Evolutionary conservation across 805 yeast genomes (phyloP).

Genomic region (Suhomyces emberorum): DNA sequence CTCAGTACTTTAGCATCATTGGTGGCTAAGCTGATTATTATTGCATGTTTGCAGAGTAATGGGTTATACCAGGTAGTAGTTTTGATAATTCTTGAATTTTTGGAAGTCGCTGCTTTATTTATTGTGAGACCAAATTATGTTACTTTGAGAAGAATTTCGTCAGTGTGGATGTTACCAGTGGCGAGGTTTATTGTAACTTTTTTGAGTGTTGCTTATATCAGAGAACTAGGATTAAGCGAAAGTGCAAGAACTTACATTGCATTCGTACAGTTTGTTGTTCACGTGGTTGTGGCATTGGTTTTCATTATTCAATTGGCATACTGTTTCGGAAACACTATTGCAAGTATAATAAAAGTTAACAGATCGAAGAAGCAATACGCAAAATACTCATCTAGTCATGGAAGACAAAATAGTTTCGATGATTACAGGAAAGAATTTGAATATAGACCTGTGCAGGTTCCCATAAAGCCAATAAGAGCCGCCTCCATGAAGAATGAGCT

Average conservation of each 20-base stretch:
- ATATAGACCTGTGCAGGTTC: conserved; percentile 5
- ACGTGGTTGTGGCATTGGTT: conserved; percentile 28
- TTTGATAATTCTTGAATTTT: conserved; percentile 34
- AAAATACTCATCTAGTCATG: conserved; percentile 2
- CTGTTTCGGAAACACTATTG: conserved; percentile 25
- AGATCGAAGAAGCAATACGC: conserved; percentile 8
- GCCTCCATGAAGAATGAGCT: not conserved
- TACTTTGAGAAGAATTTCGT: conserved; percentile 23
- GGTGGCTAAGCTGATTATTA: conserved; percentile 32
- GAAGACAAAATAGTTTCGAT: not conserved
- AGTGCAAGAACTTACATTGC: conserved; percentile 40
- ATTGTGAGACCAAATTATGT: conserved; percentile 28
- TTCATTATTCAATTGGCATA: conserved; percentile 29
- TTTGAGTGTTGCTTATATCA: conserved; percentile 43
- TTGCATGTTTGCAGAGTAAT: conserved; percentile 42
- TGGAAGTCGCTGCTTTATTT: conserved; percentile 21
- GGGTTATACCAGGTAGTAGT: conserved; percentile 45
- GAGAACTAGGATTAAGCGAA: conserved; percentile 34
- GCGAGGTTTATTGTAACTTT: conserved; percentile 39
- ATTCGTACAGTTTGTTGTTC: conserved; percentile 41
- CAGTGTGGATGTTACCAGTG: conserved; percentile 32
- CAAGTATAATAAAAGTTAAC: conserved; percentile 15
- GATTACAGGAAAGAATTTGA: conserved; percentile 5
- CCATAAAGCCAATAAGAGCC: not conserved
- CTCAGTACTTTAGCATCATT: conserved; percentile 16